Base-by-base conservation (phyloP, 2,329 filamentous ascomycete genomes). In the Phaeosphaeriaceae sp. region DNA sequence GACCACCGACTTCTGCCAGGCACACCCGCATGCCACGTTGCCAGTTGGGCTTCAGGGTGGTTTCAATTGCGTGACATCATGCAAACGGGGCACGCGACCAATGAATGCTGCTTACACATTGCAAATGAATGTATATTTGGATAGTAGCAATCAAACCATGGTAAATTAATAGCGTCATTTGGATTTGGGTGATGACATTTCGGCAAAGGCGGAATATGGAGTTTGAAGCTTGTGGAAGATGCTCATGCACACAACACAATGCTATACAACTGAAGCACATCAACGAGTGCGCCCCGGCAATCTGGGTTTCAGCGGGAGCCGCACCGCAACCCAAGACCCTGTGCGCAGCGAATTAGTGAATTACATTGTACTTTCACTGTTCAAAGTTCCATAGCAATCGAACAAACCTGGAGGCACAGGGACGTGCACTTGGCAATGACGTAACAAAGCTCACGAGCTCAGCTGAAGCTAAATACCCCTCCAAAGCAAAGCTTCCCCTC, bases 351-450 rank as follows among this genome's bases (percentile, higher is more conserved):
- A 21, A 35, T 23, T n/a, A 47, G 30, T 21, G 39, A 47, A 46
- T 26, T 26, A 26, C 23, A 7, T 7, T 26, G 23, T 11, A 26
- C 11, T 26, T 8, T 26, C 11, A 26, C 23, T 26, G 23, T 11
- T 7, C 11, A 26, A 26, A 26, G 11, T 11, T 7, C 23, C 23
- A 26, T 26, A 6, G 23, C 23, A 26, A 26, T 26, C 23, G 23
- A 11, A 6, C 32, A 43, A 43, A 43, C 41, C 18, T 34, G 40
- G 33, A 33, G 36, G 13, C 1, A 35, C 46, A 6, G 15, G 17
- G 48, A 42, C 32, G 20, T 29, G 12, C 33, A 42, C 66, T 69
- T 70, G 66, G 67, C 67, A 47, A 67, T 71, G 67, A 70, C 66
- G 67, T 68, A 68, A 43, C 29, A 29, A 54, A 58, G 54, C 60